phyloP scores from a whole-genome alignment of 192 early-diverging fungal species.

The Coemansia sp. region DNA sequence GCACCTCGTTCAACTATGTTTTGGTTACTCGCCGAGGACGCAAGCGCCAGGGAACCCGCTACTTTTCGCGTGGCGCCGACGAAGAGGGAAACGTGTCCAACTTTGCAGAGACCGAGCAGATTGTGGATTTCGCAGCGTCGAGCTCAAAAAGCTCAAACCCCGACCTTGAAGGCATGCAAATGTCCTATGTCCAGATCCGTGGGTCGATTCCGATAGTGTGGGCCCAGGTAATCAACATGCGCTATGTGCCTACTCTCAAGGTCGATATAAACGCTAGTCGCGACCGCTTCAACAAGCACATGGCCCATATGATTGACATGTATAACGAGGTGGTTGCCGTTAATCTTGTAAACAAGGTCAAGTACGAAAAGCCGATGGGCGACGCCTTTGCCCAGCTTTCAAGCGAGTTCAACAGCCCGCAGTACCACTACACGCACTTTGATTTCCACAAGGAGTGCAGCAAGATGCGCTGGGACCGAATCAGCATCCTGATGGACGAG shows the following conservation, averaged over 20 bases:
- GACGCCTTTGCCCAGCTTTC: slow-evolving; percentile 76
- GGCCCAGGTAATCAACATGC: slow-evolving; percentile 89
- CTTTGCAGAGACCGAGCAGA: slow-evolving; percentile 96
- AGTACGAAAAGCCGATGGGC: slow-evolving; percentile 85
- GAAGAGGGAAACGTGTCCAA: slow-evolving; percentile 92
- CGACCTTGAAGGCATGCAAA: slow-evolving; percentile 27
- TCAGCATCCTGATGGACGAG: slow-evolving; percentile 79
- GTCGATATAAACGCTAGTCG: slow-evolving; percentile 58
- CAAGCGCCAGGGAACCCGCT: slow-evolving; percentile 85
- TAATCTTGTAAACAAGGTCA: slow-evolving; percentile 93
- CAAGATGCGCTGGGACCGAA: slow-evolving; percentile 93
- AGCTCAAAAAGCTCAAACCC: slow-evolving; percentile 19
- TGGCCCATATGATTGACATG: slow-evolving; percentile 42
- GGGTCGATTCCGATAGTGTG: slow-evolving; percentile 96
- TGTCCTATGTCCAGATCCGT: slow-evolving; percentile 90
- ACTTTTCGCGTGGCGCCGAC: slow-evolving; percentile 92
- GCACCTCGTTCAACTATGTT: slow-evolving; percentile 74
- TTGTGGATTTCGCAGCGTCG: slow-evolving; percentile 65
- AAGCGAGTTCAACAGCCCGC: slow-evolving; percentile 59
- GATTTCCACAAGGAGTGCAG: slow-evolving; percentile 98
- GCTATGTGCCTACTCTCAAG: slow-evolving; percentile 87
- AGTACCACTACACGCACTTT: slow-evolving; percentile 82
- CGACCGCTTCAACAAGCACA: slow-evolving; percentile 43
- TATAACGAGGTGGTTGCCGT: slow-evolving; percentile 87
- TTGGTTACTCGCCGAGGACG: slow-evolving; percentile 83